Percentiles rank a stretch among this genome's conserved stretches.
phyloP scores from a whole-genome alignment of 164 flowering plant species.

The Nymphaea colorata region DNA sequence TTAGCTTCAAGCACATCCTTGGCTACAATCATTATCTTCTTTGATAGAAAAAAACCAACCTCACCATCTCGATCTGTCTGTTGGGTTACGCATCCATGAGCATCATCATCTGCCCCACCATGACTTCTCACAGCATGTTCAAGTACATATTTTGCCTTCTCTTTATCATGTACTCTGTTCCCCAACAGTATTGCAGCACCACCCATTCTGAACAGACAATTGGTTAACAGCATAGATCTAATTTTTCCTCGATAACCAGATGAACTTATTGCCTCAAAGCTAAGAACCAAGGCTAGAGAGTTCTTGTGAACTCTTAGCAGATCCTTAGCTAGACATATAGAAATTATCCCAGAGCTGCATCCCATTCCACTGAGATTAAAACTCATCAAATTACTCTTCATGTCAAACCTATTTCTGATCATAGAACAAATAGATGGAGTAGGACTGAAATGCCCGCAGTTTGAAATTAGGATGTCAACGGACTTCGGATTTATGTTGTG shows the following conservation, averaged over 20 bases:
- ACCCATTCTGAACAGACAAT: conserved; percentile 2
- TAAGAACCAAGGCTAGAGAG: neutral
- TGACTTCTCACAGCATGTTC: neutral
- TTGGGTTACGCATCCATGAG: neutral
- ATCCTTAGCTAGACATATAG: neutral
- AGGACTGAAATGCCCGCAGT: conserved; percentile 51
- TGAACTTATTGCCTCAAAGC: neutral
- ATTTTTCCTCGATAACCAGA: neutral
- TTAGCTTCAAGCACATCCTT: conserved; percentile 1
- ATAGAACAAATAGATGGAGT: conserved; percentile 49
- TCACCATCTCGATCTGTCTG: neutral
- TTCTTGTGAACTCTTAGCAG: conserved; percentile 4
- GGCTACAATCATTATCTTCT: neutral
- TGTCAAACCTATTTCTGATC: conserved; percentile 4
- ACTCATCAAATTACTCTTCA: neutral
- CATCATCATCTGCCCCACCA: conserved; percentile 1
- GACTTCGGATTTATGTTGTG: conserved; percentile 28
- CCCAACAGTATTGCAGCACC: conserved; percentile 2
- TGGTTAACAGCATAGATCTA: neutral
- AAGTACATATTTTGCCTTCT: neutral
- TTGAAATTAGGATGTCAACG: conserved; percentile 45
- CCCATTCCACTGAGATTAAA: conserved; percentile 6
- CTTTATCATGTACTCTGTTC: neutral
- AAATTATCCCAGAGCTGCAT: neutral
- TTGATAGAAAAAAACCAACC: neutral